Percentiles rank a stretch among this genome's conserved stretches.
These are phyloP conservation scores for Trichocladium antarcticum DNA, from an alignment of 495 filamentous ascomycete genomes.

Conservation along the genomic window DNA sequence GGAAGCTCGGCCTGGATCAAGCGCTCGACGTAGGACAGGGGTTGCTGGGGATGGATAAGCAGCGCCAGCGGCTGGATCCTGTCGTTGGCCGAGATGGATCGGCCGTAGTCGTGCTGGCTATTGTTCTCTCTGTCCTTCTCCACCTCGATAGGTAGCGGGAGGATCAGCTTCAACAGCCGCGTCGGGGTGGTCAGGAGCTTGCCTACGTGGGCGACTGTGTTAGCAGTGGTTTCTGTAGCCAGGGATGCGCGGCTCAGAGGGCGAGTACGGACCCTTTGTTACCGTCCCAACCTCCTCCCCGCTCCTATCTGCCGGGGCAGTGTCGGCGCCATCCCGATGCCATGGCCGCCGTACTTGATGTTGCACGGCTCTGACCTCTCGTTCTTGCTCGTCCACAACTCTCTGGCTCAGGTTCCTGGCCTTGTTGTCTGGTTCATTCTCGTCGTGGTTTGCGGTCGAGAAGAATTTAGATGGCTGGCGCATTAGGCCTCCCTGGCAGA, in stretches of 20 bases:
- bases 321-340: conserved; percentile 56
- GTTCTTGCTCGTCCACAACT: conserved; percentile 29
- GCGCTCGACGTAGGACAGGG: conserved; percentile 82
- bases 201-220: conserved; percentile 36
- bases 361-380: conserved; percentile 26
- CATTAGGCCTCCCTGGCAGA: background rate
- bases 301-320: conserved; percentile 40
- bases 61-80: conserved; percentile 75
- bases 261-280: conserved; percentile 46
- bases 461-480: background rate
- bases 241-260: background rate
- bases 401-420: conserved; percentile 30
- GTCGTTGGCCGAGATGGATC: conserved; percentile 38
- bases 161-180: conserved; percentile 75
- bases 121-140: conserved; percentile 44
- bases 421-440: conserved; percentile 21
- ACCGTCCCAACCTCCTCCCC: conserved; percentile 40
- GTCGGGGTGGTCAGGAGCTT: conserved; percentile 88
- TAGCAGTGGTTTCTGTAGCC: background rate
- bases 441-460: background rate
- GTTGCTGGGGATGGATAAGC: conserved; percentile 84
- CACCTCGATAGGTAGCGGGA: conserved; percentile 59
- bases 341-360: conserved; percentile 45
- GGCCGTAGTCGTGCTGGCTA: conserved; percentile 27
- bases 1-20: conserved; percentile 85